These are phyloP conservation scores for Coemansia sp. DNA, from an alignment of 192 early-diverging fungal genomes.

Conservation along the genomic window DNA sequence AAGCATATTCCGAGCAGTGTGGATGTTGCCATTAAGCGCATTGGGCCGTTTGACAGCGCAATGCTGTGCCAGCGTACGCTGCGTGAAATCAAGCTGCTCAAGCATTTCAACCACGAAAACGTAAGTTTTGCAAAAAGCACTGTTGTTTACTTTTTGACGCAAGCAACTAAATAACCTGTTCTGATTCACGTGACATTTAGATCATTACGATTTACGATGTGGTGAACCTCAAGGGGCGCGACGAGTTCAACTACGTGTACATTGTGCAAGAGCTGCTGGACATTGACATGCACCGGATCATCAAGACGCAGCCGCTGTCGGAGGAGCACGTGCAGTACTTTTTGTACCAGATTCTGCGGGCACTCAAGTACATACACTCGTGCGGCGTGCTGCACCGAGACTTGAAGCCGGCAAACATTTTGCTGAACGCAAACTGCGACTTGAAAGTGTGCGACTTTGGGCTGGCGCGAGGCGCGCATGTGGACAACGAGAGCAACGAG, in stretches of 20 bases:
- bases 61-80: constrained; percentile 82
- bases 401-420: constrained; percentile 93
- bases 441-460: constrained; percentile 99
- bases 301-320: constrained; percentile 78
- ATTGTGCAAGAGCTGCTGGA: constrained; percentile 80
- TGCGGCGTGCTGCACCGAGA: constrained; percentile 94
- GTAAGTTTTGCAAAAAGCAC: constrained; percentile 33
- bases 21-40: constrained; percentile 91
- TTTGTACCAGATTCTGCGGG: constrained; percentile 83
- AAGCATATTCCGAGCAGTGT: constrained; percentile 75
- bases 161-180: neutral
- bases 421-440: constrained; percentile 98
- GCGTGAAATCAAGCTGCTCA: constrained; percentile 81
- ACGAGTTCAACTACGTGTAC: constrained; percentile 55
- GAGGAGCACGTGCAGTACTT: constrained; percentile 92
- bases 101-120: constrained; percentile 84
- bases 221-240: constrained; percentile 49
- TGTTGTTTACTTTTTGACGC: too few relatives aligned
- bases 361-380: constrained; percentile 91
- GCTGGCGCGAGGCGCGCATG: constrained; percentile 86
- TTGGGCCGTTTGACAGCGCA: constrained; percentile 80
- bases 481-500: constrained; percentile 75
- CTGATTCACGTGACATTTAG: constrained; percentile 9
- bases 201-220: constrained; percentile 54
- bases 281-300: constrained; percentile 87